Evolutionary conservation across 169 alveolate species (phyloP).

Genomic region (Cryptosporidium xiaoi): DNA sequence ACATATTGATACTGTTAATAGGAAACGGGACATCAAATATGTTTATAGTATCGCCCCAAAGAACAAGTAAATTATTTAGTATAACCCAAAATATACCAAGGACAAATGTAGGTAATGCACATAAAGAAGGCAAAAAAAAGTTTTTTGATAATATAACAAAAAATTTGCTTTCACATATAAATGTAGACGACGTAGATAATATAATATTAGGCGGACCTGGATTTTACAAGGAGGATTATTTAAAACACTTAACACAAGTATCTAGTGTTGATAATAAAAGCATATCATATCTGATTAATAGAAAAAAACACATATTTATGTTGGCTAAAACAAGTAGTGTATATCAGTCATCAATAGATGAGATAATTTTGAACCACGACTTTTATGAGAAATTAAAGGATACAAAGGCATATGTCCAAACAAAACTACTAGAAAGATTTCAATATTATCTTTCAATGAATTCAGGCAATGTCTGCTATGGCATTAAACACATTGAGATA

Average conservation of each 20-base stretch:
- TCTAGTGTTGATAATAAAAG: conserved; percentile 8
- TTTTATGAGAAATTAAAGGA: conserved; percentile 52
- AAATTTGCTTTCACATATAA: conserved; percentile 20
- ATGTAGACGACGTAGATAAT: conserved; percentile 34
- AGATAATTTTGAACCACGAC: conserved; percentile 20
- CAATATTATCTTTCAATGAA: conserved; percentile 30
- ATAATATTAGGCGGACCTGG: conserved; percentile 70
- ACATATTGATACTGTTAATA: conserved; percentile 32
- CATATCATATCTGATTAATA: conserved; percentile 3
- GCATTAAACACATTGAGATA: conserved; percentile 17
- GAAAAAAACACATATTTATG: conserved; percentile 38
- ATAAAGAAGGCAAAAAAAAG: conserved; percentile 41
- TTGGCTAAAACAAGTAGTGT: conserved; percentile 34
- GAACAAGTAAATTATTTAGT: conserved; percentile 15
- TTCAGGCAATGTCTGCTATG: conserved; percentile 47
- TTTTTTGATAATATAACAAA: conserved; percentile 44
- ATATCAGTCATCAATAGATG: conserved; percentile 45
- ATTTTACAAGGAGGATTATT: conserved; percentile 43
- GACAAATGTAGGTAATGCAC: background rate
- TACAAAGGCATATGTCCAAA: conserved; percentile 61
- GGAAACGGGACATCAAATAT: conserved; percentile 58
- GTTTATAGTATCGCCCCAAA: conserved; percentile 41
- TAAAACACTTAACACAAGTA: conserved; percentile 10
- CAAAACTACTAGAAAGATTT: conserved; percentile 16
- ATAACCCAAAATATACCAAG: conserved; percentile 55